These are phyloP conservation scores for Orychophragmus violaceus DNA, from an alignment of 345 rosid species.

Conservation along the genomic window DNA sequence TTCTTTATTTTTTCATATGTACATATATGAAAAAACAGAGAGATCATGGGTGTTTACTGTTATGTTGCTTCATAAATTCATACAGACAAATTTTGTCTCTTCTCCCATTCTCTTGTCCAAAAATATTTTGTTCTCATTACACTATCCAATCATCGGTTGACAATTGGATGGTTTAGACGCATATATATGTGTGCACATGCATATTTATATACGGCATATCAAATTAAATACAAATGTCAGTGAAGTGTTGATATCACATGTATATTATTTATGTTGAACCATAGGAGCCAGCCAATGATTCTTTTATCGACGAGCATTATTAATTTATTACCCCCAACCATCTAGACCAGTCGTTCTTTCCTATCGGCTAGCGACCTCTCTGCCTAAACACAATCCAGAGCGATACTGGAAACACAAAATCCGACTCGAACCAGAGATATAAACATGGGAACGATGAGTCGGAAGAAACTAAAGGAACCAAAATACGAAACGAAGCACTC, in stretches of 20 bases:
- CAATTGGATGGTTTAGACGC: constrained; percentile 3
- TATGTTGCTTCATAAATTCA: constrained; percentile 22
- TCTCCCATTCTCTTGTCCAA: constrained; percentile 6
- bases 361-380: neutral
- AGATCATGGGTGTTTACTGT: constrained; percentile 16
- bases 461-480: too few relatives aligned
- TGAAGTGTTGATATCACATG: constrained; percentile 24
- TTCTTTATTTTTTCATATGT: neutral
- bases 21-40: neutral
- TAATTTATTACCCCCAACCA: neutral
- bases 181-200: neutral
- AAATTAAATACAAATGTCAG: constrained; percentile 23
- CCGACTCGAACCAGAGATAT: too few relatives aligned
- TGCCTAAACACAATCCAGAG: too few relatives aligned
- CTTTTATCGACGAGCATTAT: neutral
- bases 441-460: too few relatives aligned
- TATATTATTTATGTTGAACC: constrained; percentile 12
- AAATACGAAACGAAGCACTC: too few relatives aligned
- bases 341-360: neutral
- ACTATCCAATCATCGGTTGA: neutral
- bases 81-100: constrained; percentile 12
- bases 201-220: constrained; percentile 16
- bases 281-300: constrained; percentile 6
- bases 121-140: constrained; percentile 19
- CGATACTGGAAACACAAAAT: too few relatives aligned